Conservation (phyloP, 306 rosid species). For the Canavalia ensiformis region DNA sequence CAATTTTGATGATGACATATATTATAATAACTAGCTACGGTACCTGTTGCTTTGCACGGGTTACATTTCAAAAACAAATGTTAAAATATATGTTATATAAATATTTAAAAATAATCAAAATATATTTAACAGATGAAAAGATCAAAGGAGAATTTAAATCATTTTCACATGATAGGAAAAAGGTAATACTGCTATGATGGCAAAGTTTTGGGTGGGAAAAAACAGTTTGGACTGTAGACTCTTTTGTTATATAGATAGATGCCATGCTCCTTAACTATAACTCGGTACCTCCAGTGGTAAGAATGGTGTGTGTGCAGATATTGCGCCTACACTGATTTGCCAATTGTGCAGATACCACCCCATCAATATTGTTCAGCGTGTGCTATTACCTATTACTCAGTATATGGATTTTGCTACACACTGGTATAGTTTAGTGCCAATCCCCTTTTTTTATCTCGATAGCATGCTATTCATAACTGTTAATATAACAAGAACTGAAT, state of each 20-base stretch:
- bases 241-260: not conserved
- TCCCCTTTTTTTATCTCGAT: not conserved
- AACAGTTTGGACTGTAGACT: too few relatives aligned
- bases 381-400: not conserved
- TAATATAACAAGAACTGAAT: slow-evolving; percentile 31
- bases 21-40: not conserved
- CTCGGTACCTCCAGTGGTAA: not conserved
- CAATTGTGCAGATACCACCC: not conserved
- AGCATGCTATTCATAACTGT: slow-evolving; percentile 11
- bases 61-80: too few relatives aligned
- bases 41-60: too few relatives aligned
- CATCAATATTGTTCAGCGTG: not conserved
- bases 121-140: too few relatives aligned
- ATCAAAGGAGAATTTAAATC: too few relatives aligned
- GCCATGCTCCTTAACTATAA: not conserved
- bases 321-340: not conserved
- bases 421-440: slow-evolving; percentile 16
- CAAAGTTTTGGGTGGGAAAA: too few relatives aligned
- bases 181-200: too few relatives aligned
- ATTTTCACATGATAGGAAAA: too few relatives aligned
- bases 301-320: not conserved
- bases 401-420: not conserved
- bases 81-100: too few relatives aligned
- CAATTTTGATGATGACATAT: not conserved
- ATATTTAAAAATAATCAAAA: too few relatives aligned